These are phyloP conservation scores for Phytopythium oedochilum DNA, from an alignment of 352 stramenopile species.

Conservation along the genomic window DNA sequence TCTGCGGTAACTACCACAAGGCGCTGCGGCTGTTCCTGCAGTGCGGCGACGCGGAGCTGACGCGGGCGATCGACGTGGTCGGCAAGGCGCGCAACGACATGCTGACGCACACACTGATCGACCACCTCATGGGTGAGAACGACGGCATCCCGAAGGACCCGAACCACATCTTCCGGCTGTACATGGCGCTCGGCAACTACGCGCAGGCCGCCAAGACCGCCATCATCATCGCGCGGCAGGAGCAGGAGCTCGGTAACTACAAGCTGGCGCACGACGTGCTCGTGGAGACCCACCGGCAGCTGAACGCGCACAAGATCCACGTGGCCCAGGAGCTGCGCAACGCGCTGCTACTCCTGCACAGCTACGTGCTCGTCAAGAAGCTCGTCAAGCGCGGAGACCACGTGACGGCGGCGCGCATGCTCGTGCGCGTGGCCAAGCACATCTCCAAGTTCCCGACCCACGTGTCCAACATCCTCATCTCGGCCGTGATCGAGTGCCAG, in stretches of 20 bases:
- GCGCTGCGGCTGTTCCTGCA: conserved; percentile 88
- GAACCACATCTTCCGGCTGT: conserved; percentile 94
- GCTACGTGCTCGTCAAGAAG: conserved; percentile 93
- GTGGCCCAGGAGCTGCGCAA: conserved; percentile 86
- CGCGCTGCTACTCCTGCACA: conserved; percentile 90
- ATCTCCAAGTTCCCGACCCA: conserved; percentile 93
- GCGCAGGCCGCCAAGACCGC: conserved; percentile 91
- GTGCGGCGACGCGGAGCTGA: conserved; percentile 84
- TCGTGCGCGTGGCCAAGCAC: conserved; percentile 87
- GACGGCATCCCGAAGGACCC: conserved; percentile 93
- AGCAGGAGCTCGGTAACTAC: conserved; percentile 93
- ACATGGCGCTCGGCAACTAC: conserved; percentile 94
- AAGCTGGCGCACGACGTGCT: conserved; percentile 89
- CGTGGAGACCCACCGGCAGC: conserved; percentile 86
- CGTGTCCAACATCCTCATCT: conserved; percentile 90
- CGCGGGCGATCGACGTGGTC: conserved; percentile 90
- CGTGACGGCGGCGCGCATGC: conserved; percentile 78
- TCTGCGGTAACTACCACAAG: conserved; percentile 89
- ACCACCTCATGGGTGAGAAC: conserved; percentile 94
- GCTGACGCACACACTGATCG: conserved; percentile 93
- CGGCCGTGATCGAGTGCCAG: conserved; percentile 93
- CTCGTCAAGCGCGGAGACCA: conserved; percentile 88
- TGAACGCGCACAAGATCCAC: conserved; percentile 83
- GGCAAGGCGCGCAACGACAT: conserved; percentile 91
- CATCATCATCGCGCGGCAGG: conserved; percentile 92